Percentiles rank a stretch among this genome's conserved stretches.
Conservation (phyloP, 2,329 filamentous ascomycete genomes). For the Colletotrichum tofieldiae region DNA sequence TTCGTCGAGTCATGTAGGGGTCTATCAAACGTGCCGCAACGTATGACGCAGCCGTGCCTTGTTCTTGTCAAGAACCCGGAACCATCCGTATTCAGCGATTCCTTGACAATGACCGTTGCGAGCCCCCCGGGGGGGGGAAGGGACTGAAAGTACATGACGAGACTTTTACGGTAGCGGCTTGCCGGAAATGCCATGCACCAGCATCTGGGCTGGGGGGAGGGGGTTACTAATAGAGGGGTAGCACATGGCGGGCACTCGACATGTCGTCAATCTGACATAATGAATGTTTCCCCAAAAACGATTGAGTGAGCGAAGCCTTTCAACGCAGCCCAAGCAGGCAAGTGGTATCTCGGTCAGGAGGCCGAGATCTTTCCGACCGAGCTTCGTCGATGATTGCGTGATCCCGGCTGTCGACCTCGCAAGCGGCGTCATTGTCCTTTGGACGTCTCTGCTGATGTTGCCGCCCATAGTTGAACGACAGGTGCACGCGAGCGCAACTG, state of each 20-base stretch:
- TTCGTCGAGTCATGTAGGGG: constrained; percentile 26
- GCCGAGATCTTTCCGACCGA: neutral
- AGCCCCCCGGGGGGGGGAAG: neutral
- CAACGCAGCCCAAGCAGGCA: constrained; percentile 3
- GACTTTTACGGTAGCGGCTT: constrained; percentile 8
- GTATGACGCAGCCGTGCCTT: constrained; percentile 28
- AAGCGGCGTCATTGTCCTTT: neutral
- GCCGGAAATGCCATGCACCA: constrained; percentile 3
- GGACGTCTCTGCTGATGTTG: neutral
- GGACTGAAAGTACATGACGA: constrained; percentile 18
- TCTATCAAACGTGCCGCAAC: constrained; percentile 13
- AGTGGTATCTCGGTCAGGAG: neutral
- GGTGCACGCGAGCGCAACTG: neutral
- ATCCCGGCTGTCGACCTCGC: neutral
- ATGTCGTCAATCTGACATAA: constrained; percentile 35
- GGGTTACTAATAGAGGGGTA: too few species aligned
- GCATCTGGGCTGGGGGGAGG: neutral
- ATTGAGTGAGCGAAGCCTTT: constrained; percentile 13
- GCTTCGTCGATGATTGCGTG: neutral
- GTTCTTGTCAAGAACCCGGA: constrained; percentile 1
- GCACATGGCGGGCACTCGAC: constrained; percentile 11
- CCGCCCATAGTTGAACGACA: neutral
- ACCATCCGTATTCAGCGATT: neutral
- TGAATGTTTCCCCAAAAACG: neutral
- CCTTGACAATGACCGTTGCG: neutral